Evolutionary conservation across 2,329 filamentous ascomycete species (phyloP), one percentile per base, ranked within the genome.

Genomic region (Leptographium wingfieldii): DNA sequence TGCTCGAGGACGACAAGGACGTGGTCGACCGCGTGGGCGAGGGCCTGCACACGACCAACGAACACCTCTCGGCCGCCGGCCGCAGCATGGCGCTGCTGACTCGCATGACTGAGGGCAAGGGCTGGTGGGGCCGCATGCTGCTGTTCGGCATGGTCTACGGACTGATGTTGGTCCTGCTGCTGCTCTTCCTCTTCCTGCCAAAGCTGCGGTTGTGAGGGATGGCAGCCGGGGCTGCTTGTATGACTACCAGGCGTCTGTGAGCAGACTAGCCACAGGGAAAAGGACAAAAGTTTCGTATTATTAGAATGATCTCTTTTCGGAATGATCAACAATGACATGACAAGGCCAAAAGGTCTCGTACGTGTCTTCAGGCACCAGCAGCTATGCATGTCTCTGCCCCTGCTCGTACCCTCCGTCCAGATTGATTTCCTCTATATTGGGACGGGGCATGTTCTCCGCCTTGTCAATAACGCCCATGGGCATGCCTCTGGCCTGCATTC

Each of bases 131-230:
- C 6, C 76, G 92, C 58, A 82, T 95, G 76, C 78, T 92, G 73
- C 77, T 96, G 62, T 96, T 94, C 76, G 86, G 78, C 48, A 87
- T 89, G 80, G 91, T 96, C 56, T 88, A 86, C 67, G 90, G 83
- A 35, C 72, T 96, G 63, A 92, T 90, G 85, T 67, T 95, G n/a
- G 73, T 83, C 31, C 81, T 90, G 22, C 75, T 96, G 43, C 67
- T 95, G 69, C 72, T 96, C 64, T 92, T 96, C 14, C 92, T 92
- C 75, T 80, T 92, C 57, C 76, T 90, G 69, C 92, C 92, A 0
- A 97, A 96, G 76, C 73, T 96, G 70, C 80, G 92, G 68, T 94
- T 96, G 68, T 96, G 68, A 76, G 55, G 16, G 4, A 12, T 3
- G 27, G 14, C 10, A 10, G 14, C 19, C 16, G 49, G 25, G 12